phyloP scores from a whole-genome alignment of 495 filamentous ascomycete genomes.

The Xylaria scruposa region DNA sequence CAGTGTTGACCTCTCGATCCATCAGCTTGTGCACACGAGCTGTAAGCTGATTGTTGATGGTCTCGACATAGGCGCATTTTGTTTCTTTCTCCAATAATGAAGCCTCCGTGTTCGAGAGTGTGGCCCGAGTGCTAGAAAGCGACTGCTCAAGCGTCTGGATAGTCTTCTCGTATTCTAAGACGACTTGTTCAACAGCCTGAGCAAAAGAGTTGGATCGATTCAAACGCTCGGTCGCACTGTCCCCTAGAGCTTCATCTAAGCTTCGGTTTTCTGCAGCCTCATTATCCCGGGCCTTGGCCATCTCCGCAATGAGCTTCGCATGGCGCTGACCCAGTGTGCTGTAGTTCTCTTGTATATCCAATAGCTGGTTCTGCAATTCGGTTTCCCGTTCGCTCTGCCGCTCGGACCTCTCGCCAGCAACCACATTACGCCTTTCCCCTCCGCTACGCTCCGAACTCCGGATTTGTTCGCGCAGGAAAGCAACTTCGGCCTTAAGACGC shows the following conservation, averaged over 20 bases:
- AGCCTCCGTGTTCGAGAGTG: slow-evolving; percentile 83
- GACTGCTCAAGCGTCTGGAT: slow-evolving; percentile 93
- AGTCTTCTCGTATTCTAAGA: slow-evolving; percentile 98
- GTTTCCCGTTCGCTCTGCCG: slow-evolving; percentile 84
- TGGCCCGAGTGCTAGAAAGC: slow-evolving; percentile 85
- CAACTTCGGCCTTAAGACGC: slow-evolving; percentile 89
- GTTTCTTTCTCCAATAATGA: slow-evolving; percentile 90
- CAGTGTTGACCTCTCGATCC: slow-evolving; percentile 87
- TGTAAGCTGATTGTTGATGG: slow-evolving; percentile 88
- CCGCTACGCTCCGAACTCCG: slow-evolving; percentile 68
- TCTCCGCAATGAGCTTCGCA: slow-evolving; percentile 92
- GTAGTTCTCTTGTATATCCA: slow-evolving; percentile 96
- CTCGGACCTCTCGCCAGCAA: slow-evolving; percentile 74
- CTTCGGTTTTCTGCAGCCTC: slow-evolving; percentile 59
- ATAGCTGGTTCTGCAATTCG: slow-evolving; percentile 91
- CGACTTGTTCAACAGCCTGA: slow-evolving; percentile 92
- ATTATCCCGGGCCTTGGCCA: slow-evolving; percentile 81
- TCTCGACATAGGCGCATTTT: slow-evolving; percentile 89
- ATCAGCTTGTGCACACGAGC: slow-evolving; percentile 84
- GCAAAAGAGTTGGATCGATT: slow-evolving; percentile 95
- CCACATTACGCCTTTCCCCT: slow-evolving; percentile 62
- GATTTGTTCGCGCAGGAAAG: slow-evolving; percentile 93
- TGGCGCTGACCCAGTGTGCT: slow-evolving; percentile 87
- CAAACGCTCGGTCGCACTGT: slow-evolving; percentile 84
- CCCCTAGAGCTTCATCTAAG: slow-evolving; percentile 64